phyloP scores from a whole-genome alignment of 2,329 filamentous ascomycete genomes.

The Phoma sp. region DNA sequence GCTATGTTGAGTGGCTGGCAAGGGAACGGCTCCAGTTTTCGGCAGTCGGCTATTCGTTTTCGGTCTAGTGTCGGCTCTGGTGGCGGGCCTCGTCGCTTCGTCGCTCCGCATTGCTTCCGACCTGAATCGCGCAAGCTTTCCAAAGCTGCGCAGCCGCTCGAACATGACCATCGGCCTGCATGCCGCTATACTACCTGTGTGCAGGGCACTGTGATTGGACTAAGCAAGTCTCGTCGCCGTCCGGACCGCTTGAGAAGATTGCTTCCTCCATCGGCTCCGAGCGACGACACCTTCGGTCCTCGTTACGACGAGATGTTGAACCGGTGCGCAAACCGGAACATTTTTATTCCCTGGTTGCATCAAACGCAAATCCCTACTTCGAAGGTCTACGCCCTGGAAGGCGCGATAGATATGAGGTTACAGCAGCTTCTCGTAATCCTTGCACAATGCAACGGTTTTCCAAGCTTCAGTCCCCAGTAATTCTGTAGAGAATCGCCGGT shows the following conservation, averaged over 20 bases:
- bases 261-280: not conserved
- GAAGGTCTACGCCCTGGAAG: not conserved
- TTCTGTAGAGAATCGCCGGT: not conserved
- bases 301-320: conserved; percentile 9
- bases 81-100: conserved; percentile 4
- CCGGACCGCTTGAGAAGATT: not conserved
- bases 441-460: not conserved
- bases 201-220: not conserved
- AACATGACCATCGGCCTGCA: not conserved
- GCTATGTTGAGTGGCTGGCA: not conserved
- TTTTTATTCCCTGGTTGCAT: conserved; percentile 4
- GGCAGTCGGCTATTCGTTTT: conserved; percentile 5
- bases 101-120: conserved; percentile 4
- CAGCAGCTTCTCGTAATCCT: not conserved
- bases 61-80: not conserved
- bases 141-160: not conserved
- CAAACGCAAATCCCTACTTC: not conserved
- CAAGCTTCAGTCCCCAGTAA: not conserved
- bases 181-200: not conserved
- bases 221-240: not conserved
- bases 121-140: conserved; percentile 6
- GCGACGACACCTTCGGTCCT: conserved; percentile 1
- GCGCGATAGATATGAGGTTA: too few relatives aligned
- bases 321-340: conserved; percentile 5
- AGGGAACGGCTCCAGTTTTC: conserved; percentile 3